Evolutionary conservation across 192 early-diverging fungal species (phyloP), one percentile per base, ranked within the genome.

Genomic region (Linderina pennispora): DNA sequence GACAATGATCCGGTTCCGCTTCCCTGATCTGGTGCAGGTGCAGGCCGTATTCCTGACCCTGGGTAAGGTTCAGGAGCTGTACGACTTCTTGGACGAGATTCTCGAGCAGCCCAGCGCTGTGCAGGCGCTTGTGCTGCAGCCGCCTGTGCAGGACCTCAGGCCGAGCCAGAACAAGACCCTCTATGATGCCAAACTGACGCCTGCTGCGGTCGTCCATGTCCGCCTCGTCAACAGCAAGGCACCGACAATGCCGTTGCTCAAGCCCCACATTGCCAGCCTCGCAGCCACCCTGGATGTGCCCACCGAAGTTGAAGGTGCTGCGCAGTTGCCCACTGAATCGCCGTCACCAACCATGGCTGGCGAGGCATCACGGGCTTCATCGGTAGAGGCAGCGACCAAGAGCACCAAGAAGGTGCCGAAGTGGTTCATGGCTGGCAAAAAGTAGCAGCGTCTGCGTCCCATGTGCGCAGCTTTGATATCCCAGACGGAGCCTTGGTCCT

Each of bases 1-100:
- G 36, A 83, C 87, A 0, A 61, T 70, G 4, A 80, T 97, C 21
- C 80, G 94, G 1, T 78, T 94, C n/a, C 76, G 84, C 17, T 88
- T 97, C 55, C 86, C 89, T 7, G 90, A 94, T 64, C 69, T 76
- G 20, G 60, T 73, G 2, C 79, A 81, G 21, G 37, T 94, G 7
- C 88, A 94, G 51, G 85, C 83, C 0, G 69, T 80, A 2, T 97
- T 94, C 55, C 40, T 63, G 14, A 84, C 85, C 4, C 75, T 72
- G 3, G 87, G 85, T 26, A 58, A 46, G 50, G 73, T 59, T 3
- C 26, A 37, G 9, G 56, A 55, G 40, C 43, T 71, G 8, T 71
- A 47, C 28, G 20, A 20, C 2, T 71, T 71, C 54, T 22, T 59
- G 25, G 13, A 17, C 11, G 21, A 33, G 28, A 21, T 52, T 8